Evolutionary conservation across 441 rosid species (phyloP), one percentile per base, ranked within the genome.

Genomic region (Aleurites moluccanus): DNA sequence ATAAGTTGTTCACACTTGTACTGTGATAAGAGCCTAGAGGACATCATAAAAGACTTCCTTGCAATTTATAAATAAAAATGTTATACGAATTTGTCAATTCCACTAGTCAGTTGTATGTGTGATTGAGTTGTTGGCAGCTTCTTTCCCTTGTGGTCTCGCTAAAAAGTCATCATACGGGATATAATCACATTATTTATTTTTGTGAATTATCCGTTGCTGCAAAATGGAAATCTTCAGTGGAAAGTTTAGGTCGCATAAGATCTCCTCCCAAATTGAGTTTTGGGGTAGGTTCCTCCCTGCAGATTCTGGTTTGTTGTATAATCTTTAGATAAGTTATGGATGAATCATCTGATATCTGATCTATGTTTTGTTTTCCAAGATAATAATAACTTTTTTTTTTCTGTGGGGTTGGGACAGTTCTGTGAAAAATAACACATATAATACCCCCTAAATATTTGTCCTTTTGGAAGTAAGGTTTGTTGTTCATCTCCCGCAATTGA

Each of bases 331-430:
- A 15, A 10, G 2, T 64, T 50, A 0, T 28, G 18, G 44, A 4
- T 69, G 64, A 50, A 49, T 72, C 6, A 0, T 50, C n/a, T 56
- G 35, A 14, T 45, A 21, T 28, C 18, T 52, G 33, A 59, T 66
- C 20, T 42, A 57, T 33, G 38, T 57, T 20, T 72, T 50, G n/a
- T 66, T 72, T 73, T 49, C 4, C 30, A 38, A 49, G 60, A 45
- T 33, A 23, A 20, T 9, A n/a, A n/a, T n/a, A 56, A 60, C 7
- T n/a, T 27, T 20, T 49, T 11, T 27, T 56, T 66, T 73, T 11
- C 8, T 10, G 40, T 5, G 53, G 35, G 28, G 3, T 14, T 44
- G 18, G 15, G 42, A 60, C 42, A n/a, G n/a, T n/a, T n/a, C 27
- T 23, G 33, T 38, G 30, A 70, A 33, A 10, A 57, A 7, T 65